Evolutionary conservation across 2,329 filamentous ascomycete species (phyloP).

Genomic region (Rutstroemia sp.): DNA sequence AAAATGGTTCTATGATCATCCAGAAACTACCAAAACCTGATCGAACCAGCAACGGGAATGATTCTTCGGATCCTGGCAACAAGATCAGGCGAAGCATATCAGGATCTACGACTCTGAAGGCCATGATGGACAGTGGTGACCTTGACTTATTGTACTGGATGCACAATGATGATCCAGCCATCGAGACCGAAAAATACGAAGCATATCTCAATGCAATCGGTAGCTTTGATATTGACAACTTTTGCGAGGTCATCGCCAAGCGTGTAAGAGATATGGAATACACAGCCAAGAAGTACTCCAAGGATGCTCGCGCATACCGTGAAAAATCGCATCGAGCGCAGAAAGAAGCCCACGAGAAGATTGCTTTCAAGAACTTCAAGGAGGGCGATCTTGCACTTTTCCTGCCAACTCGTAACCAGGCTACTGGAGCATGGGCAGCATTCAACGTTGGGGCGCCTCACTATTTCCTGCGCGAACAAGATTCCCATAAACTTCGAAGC

Average conservation of each 20-base stretch:
- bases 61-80: constrained; percentile 48
- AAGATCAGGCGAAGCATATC: constrained; percentile 45
- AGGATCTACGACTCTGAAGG: constrained; percentile 44
- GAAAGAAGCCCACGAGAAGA: constrained; percentile 88
- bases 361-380: constrained; percentile 92
- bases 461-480: constrained; percentile 92
- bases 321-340: constrained; percentile 78
- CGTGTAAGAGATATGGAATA: constrained; percentile 91
- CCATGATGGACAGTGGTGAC: constrained; percentile 54
- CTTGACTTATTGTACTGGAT: constrained; percentile 78
- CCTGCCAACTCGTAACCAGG: constrained; percentile 88
- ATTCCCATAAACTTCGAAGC: constrained; percentile 73
- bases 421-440: constrained; percentile 90
- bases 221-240: constrained; percentile 75
- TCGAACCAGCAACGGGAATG: constrained; percentile 50
- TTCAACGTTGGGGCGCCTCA: constrained; percentile 98
- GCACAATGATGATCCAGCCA: constrained; percentile 54
- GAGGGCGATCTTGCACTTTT: constrained; percentile 93
- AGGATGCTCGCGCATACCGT: constrained; percentile 77
- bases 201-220: constrained; percentile 67
- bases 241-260: constrained; percentile 78
- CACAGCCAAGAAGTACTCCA: constrained; percentile 86
- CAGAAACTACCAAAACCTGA: constrained; percentile 61
- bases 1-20: constrained; percentile 65
- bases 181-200: constrained; percentile 67